Conservation (phyloP, 2,329 filamentous ascomycete species). For the Colletotrichum caudatum region DNA sequence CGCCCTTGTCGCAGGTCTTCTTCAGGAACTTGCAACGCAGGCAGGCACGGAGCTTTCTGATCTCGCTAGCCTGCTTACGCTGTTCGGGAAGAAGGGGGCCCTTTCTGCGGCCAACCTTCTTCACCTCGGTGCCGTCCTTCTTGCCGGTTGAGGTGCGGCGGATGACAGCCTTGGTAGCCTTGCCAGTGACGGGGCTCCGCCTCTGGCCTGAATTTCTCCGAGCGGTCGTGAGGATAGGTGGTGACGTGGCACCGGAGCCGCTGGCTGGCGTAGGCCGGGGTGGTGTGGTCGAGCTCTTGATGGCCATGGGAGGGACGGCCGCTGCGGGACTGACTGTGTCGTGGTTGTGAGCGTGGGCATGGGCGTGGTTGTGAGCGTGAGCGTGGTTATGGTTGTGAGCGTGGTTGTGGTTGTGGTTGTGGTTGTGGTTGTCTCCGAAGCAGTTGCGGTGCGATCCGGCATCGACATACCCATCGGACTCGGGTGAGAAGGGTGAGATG, state of each 20-base stretch:
- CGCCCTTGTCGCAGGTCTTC: slow-evolving; percentile 98
- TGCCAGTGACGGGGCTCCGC: slow-evolving; percentile 79
- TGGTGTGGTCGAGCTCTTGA: slow-evolving; percentile 71
- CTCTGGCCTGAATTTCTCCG: slow-evolving; percentile 78
- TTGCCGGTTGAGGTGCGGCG: slow-evolving; percentile 82
- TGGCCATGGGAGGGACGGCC: slow-evolving; percentile 75
- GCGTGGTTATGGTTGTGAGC: slow-evolving; percentile 53
- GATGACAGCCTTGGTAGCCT: slow-evolving; percentile 86
- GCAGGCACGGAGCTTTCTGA: slow-evolving; percentile 93
- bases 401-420: slow-evolving; percentile 52
- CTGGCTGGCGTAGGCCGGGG: slow-evolving; percentile 71
- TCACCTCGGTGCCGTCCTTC: slow-evolving; percentile 83
- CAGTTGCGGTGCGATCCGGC: slow-evolving; percentile 71
- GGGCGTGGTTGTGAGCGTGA: slow-evolving; percentile 52
- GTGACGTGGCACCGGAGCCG: slow-evolving; percentile 70
- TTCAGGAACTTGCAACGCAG: slow-evolving; percentile 98
- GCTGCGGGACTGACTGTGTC: slow-evolving; percentile 75
- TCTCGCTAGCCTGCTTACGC: slow-evolving; percentile 95
- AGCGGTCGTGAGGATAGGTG: slow-evolving; percentile 70
- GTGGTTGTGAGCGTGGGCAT: slow-evolving; percentile 55
- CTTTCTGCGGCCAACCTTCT: slow-evolving; percentile 91
- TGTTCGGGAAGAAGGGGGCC: slow-evolving; percentile 93
- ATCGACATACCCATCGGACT: slow-evolving; percentile 80
- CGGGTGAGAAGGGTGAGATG: slow-evolving; percentile 84
- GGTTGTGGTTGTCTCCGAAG: slow-evolving; percentile 66